phyloP scores from a whole-genome alignment of 2,329 filamentous ascomycete species.

The Grosmannia huntii region DNA sequence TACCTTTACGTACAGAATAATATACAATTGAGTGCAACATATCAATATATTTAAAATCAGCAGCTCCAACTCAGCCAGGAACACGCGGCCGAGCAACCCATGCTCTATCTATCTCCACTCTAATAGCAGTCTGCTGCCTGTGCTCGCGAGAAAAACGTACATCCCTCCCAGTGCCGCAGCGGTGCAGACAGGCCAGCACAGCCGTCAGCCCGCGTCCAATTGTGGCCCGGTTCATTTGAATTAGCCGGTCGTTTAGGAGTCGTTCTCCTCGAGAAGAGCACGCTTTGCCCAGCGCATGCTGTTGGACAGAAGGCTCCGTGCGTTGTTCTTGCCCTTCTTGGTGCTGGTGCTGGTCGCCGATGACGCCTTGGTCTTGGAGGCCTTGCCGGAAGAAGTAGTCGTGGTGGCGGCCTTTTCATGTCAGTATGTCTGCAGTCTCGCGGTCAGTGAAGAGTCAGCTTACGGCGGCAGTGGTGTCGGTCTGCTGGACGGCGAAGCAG shows the following conservation, averaged over 20 bases:
- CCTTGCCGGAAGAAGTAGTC: background rate
- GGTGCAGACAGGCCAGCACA: background rate
- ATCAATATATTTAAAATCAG: background rate
- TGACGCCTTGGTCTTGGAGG: no score
- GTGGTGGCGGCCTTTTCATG: background rate
- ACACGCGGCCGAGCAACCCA: background rate
- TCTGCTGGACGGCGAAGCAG: conserved; percentile 45
- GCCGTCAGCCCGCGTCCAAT: background rate
- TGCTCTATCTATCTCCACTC: background rate
- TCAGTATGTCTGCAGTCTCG: conserved; percentile 19
- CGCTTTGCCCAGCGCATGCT: conserved; percentile 3
- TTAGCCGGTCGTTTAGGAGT: background rate
- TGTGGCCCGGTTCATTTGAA: background rate
- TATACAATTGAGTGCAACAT: background rate
- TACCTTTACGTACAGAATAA: background rate
- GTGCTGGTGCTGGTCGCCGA: background rate
- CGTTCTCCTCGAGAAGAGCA: background rate
- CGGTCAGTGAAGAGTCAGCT: conserved; percentile 27
- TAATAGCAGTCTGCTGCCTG: background rate
- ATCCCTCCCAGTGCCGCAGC: background rate
- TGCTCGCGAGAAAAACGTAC: background rate
- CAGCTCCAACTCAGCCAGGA: background rate
- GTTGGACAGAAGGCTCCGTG: background rate
- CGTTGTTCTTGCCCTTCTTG: background rate
- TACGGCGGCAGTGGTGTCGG: conserved; percentile 25